Evolutionary conservation across 1,139 yeast genomes (phyloP), one percentile per base, ranked within the genome.

Genomic region (Williopsis jadinii): DNA sequence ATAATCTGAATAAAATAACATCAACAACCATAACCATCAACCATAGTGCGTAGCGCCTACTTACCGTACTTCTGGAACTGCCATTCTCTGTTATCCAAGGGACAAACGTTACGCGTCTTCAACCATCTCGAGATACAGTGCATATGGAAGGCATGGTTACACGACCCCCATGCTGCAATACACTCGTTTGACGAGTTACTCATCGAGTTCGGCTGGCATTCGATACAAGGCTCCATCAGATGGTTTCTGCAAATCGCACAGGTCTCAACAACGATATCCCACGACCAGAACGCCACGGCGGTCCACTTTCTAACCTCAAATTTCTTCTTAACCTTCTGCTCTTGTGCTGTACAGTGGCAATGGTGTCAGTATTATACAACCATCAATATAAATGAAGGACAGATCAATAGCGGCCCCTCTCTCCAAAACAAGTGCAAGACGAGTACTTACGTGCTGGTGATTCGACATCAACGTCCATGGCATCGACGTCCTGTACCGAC

Each of bases 161-260:
- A 92, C 41, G 77, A 77, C 34, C 98, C 99, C 95, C 97, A 90
- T 2, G 97, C 97, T 9, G 96, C 95, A 39, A 86, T 82, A 67
- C 99, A 94, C 52, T 84, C 94, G 36, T 79, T 83, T 37, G 76
- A 74, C n/a, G 82, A 68, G 12, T 68, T 69, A 40, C 78, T 75
- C 61, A 80, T 81, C 34, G 84, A 81, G 56, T 83, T 81, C 13
- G 95, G 85, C 62, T 88, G 96, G 61, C 99, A 94, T 61, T 90
- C 98, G 52, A 94, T 92, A 64, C 99, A 94, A 24, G 95, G 95
- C 55, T 94, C 99, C 99, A 94, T 94, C 54, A 92, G 75, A 64
- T 92, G 97, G 63, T 92, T 94, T 58, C 98, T 77, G 72, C 99
- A 94, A 61, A 94, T 94, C 36, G 99, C 97, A 70, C 99, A 94